A percentile compares a stretch with the other conserved stretches of the same genome.
Conservation (phyloP, 208 protist genomes). For the Crithidia thermophila region DNA sequence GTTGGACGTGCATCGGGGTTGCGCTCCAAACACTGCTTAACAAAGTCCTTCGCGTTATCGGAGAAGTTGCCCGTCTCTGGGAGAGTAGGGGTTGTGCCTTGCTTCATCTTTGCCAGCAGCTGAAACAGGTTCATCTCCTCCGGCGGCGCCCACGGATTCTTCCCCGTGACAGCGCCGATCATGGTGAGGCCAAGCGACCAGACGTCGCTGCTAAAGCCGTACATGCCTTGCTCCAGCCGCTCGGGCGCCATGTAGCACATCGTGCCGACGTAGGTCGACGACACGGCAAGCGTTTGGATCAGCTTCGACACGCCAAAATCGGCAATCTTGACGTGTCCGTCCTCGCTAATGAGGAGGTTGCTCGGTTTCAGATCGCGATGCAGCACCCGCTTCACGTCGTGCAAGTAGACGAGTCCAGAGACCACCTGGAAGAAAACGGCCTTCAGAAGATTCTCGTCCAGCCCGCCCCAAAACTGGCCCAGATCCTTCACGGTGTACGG, state of each 20-base stretch:
- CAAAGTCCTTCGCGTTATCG: slow-evolving; percentile 71
- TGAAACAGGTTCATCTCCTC: slow-evolving; percentile 91
- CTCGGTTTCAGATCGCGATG: slow-evolving; percentile 97
- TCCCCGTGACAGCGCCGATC: slow-evolving; percentile 78
- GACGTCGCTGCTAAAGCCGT: slow-evolving; percentile 93
- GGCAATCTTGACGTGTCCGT: slow-evolving; percentile 90
- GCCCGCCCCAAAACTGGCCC: slow-evolving; percentile 75
- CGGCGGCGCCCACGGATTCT: slow-evolving; percentile 87
- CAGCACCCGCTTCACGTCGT: slow-evolving; percentile 89
- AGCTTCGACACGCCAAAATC: slow-evolving; percentile 95
- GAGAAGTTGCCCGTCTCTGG: slow-evolving; percentile 67
- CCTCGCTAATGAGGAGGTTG: slow-evolving; percentile 96
- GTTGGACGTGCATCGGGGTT: slow-evolving; percentile 70
- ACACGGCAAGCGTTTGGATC: slow-evolving; percentile 87
- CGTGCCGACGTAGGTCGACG: slow-evolving; percentile 93
- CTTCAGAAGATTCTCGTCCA: slow-evolving; percentile 82
- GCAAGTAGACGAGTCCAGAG: slow-evolving; percentile 81
- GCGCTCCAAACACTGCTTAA: slow-evolving; percentile 72
- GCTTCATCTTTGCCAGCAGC: slow-evolving; percentile 78
- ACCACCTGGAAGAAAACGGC: slow-evolving; percentile 89
- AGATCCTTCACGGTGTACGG: slow-evolving; percentile 87
- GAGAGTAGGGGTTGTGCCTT: slow-evolving; percentile 74
- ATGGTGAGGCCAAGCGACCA: slow-evolving; percentile 93
- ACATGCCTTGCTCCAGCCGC: slow-evolving; percentile 85
- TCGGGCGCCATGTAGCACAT: slow-evolving; percentile 96